Percentiles rank a stretch among this genome's conserved stretches.
phyloP scores from a whole-genome alignment of 2,329 filamentous ascomycete genomes.

The Aspergillus transmontanensis region DNA sequence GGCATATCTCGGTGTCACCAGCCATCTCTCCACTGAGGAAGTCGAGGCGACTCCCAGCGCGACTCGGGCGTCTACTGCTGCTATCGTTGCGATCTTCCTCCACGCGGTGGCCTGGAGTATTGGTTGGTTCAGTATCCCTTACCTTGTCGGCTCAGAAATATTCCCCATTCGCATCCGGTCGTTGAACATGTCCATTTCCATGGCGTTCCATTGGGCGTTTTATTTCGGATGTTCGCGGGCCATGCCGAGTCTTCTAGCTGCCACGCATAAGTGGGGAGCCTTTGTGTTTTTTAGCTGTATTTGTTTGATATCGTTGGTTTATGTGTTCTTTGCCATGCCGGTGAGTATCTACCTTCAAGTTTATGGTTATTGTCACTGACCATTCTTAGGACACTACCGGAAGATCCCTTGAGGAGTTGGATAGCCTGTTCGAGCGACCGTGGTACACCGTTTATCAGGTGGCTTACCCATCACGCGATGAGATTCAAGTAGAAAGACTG shows the following conservation, averaged over 20 bases:
- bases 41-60: conserved; percentile 24
- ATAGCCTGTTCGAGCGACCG: conserved; percentile 22
- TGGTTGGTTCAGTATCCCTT: conserved; percentile 45
- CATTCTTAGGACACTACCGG: conserved; percentile 21
- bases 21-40: conserved; percentile 12
- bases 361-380: neutral
- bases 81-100: conserved; percentile 49
- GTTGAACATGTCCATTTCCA: conserved; percentile 45
- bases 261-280: conserved; percentile 24
- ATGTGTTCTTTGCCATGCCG: conserved; percentile 27
- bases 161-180: conserved; percentile 52
- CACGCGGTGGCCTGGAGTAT: conserved; percentile 51
- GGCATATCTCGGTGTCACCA: conserved; percentile 41
- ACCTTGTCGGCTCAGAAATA: conserved; percentile 49
- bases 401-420: conserved; percentile 21
- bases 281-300: conserved; percentile 26
- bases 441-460: conserved; percentile 21
- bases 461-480: neutral
- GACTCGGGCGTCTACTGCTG: conserved; percentile 39
- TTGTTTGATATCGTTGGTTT: conserved; percentile 22
- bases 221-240: conserved; percentile 36
- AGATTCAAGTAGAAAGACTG: neutral
- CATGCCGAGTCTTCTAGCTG: conserved; percentile 26
- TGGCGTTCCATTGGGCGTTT: conserved; percentile 49
- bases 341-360: conserved; percentile 4